Evolutionary conservation across 257 asterid genomes (phyloP), one percentile per base, ranked within the genome.

Genomic region (Echium plantagineum): DNA sequence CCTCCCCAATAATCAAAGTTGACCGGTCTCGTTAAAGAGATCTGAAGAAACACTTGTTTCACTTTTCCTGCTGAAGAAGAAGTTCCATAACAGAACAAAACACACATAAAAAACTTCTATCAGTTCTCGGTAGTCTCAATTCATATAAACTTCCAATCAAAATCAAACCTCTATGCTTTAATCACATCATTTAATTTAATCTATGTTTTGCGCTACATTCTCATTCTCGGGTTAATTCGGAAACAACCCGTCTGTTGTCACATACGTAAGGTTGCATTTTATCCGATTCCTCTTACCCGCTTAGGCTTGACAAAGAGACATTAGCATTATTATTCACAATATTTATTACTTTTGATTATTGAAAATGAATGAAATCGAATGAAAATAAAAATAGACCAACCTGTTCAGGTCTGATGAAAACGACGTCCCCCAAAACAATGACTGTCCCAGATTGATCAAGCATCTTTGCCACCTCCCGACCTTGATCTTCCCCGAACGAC

Each of bases 401-500:
- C 96, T 84, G 80, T 32, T 83, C 80, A n/a, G 95, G 95, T 66
- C 71, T 71, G 78, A 89, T 84, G 65, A 79, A 80, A 16, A 86
- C 94, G 56, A 60, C 63, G 62, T 84, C 78, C 15, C 97, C 97
- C 17, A 89, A 69, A 15, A 89, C 88, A 66, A 86, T 74, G 9
- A 89, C 94, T 15, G 69, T 72, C 61, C 94, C 97, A 0, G 96
- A 89, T 73, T 81, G 78, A 69, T 89, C 97, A 0, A 89, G 86
- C 77, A 77, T 63, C 59, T 78, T 76, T 0, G 94, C 97, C 17
- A 84, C 68, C 66, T 82, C 85, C 57, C 69, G 31, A 35, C 82
- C 80, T 61, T 77, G 79, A 66, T 84, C 91, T 0, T 49, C 59
- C 28, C 67, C 72, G 67, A 85, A 68, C 69, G 83, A 78, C 17